Evolutionary conservation across 164 flowering plant species (phyloP), one percentile per base, ranked within the genome.

Genomic region (Vitis riparia): DNA sequence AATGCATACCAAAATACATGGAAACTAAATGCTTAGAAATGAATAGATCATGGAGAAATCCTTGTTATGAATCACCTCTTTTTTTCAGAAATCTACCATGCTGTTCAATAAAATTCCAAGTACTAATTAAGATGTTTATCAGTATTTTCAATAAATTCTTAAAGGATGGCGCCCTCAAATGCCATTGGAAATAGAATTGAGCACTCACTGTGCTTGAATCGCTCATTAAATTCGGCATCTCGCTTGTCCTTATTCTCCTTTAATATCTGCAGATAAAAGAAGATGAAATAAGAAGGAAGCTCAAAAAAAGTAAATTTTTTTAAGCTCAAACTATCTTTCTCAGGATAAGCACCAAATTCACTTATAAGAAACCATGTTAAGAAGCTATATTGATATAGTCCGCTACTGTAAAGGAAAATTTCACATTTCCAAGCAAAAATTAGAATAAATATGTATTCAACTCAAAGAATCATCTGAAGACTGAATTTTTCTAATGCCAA

Each of bases 171-270:
- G 14, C 65, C 30, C 58, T 15, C 44, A 44, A 11, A 17, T 14
- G 11, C 11, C 4, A 15, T 5, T 29, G 13, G 9, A 56, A 62
- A 27, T 50, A 53, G 16, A 16, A 23, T 23, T 3, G 63, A 67
- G 57, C 8, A 80, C 96, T 84, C 59, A 95, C 99, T 84, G 63
- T 95, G 99, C 81, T 93, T 95, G 77, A 95, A 91, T 9, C 98
- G 87, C 75, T 95, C 98, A 70, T 90, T 95, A 68, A 93, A 95
- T 69, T 95, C 99, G 11, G 98, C 93, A 83, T 95, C 99, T 62
- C 72, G 76, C 84, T 89, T 93, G 83, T 95, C 99, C 76, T 95
- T 95, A 64, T 95, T 95, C 83, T 93, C 99, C 85, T 82, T 90
- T 59, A 95, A 63, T 73, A 95, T 90, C 99, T 94, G 82, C 65